Conservation (phyloP, 1,139 yeast genomes). For the Suhomyces atakaporum region DNA sequence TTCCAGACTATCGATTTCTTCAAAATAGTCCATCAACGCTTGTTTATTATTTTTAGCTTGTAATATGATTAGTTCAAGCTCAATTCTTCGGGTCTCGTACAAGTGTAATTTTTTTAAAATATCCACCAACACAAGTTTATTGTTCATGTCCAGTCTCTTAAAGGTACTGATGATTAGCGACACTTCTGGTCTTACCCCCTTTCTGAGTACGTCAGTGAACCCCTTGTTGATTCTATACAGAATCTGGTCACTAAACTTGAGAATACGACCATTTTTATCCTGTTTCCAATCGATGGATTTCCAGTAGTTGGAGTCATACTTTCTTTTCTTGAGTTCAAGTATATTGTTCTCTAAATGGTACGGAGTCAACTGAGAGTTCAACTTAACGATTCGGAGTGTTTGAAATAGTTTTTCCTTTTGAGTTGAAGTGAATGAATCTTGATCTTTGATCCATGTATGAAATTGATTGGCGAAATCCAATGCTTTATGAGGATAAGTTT, state of each 20-base stretch:
- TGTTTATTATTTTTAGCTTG: conserved; percentile 19
- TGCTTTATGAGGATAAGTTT: conserved; percentile 38
- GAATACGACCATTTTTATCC: conserved; percentile 18
- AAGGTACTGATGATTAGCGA: conserved; percentile 35
- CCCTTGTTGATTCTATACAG: conserved; percentile 39
- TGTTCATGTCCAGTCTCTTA: conserved; percentile 24
- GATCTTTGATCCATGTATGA: conserved; percentile 25
- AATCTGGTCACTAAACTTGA: conserved; percentile 26
- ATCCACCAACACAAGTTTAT: conserved; percentile 24
- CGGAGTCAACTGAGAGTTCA: conserved; percentile 37
- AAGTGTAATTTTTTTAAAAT: conserved; percentile 25
- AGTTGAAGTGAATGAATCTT: conserved; percentile 7
- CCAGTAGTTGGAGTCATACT: conserved; percentile 28
- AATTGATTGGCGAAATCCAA: conserved; percentile 26
- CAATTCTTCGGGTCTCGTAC: conserved; percentile 17
- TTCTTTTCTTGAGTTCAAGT: conserved; percentile 17
- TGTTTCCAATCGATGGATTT: conserved; percentile 19
- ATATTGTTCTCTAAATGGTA: conserved; percentile 23
- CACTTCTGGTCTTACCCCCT: conserved; percentile 42
- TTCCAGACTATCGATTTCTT: conserved; percentile 9
- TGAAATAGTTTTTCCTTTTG: conserved; percentile 14
- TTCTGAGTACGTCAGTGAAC: conserved; percentile 32
- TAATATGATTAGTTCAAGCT: conserved; percentile 25
- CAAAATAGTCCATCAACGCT: conserved; percentile 8
- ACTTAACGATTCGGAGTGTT: conserved; percentile 22